Evolutionary conservation across 176 grass and related monocot genomes (phyloP), one percentile per base, ranked within the genome.

Genomic region (Typha latifolia): DNA sequence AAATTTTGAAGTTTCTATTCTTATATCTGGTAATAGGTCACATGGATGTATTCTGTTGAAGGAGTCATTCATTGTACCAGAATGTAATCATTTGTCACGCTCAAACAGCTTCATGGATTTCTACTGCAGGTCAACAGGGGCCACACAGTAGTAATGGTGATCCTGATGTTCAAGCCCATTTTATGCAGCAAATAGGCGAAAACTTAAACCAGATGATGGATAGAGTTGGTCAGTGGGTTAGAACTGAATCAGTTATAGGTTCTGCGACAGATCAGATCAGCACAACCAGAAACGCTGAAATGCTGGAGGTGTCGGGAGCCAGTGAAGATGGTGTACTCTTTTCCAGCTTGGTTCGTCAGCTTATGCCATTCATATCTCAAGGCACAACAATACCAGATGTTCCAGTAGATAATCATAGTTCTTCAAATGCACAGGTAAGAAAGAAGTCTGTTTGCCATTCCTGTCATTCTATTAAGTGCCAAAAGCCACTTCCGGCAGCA

Each of bases 281-380:
- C 73, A 68, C 37, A 56, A 23, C 12, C 51, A 74, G 71, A 67
- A 82, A 79, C 72, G 5, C 9, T 43, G 37, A 43, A 43, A 43
- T 43, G 9, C 37, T 10, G 5, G 71, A 82, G 73, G 71, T 67
- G 24, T 74, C 86, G 67, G 70, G 70, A 26, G 86, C 49, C 63
- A 81, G 56, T 49, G 85, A 90, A 15, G 94, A 99, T 68, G 94
- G 86, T 21, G 12, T 93, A 61, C 79, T 53, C 62, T 99, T 99
- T 62, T 82, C 94, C 69, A 85, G 74, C 52, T 82, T 93, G 51
- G 76, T 99, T 49, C 74, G 68, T 15, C 77, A 99, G 68, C 78
- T 99, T 79, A 87, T 93, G 88, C 94, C 94, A 63, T 86, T 82
- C 70, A 84, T 99, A 69, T 81, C 86, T 85, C 75, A 86, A 66